A percentile compares a stretch with the other conserved stretches of the same genome.
Conservation (phyloP, 163 green algal genomes). For the Scenedesmus sp. region DNA sequence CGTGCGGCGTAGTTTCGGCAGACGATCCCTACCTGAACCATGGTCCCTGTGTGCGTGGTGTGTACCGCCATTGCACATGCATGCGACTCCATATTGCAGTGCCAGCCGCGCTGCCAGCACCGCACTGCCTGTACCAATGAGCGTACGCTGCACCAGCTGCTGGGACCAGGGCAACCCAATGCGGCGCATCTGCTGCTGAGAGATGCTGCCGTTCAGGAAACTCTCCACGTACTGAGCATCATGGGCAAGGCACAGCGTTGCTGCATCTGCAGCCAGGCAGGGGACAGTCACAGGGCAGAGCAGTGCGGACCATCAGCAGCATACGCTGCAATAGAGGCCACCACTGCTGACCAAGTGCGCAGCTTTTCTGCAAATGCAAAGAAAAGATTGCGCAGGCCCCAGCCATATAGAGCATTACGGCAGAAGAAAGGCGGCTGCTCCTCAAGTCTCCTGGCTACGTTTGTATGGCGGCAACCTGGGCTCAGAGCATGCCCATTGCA, state of each 20-base stretch:
- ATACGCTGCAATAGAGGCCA: no score
- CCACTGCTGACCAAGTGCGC: no score
- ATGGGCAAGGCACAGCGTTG: conserved; percentile 64
- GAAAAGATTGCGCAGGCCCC: no score
- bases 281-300: background rate
- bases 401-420: no score
- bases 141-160: conserved; percentile 66
- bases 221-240: conserved; percentile 55
- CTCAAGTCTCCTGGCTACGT: no score
- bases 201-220: conserved; percentile 67
- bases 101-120: conserved; percentile 71
- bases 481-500: no score
- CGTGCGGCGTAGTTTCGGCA: no score
- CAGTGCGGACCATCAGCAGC: no score
- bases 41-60: conserved; percentile 72
- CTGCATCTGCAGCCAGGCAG: background rate
- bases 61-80: conserved; percentile 77
- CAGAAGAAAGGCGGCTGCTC: no score
- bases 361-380: no score
- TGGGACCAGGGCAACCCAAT: conserved; percentile 75
- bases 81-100: conserved; percentile 67
- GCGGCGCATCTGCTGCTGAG: conserved; percentile 50
- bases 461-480: no score
- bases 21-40: conserved; percentile 56
- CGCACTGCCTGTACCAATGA: conserved; percentile 68